Percentiles rank a stretch among this genome's conserved stretches.
Conservation (phyloP, 768 basidiomycete genomes). For the Tylopilus sp. region DNA sequence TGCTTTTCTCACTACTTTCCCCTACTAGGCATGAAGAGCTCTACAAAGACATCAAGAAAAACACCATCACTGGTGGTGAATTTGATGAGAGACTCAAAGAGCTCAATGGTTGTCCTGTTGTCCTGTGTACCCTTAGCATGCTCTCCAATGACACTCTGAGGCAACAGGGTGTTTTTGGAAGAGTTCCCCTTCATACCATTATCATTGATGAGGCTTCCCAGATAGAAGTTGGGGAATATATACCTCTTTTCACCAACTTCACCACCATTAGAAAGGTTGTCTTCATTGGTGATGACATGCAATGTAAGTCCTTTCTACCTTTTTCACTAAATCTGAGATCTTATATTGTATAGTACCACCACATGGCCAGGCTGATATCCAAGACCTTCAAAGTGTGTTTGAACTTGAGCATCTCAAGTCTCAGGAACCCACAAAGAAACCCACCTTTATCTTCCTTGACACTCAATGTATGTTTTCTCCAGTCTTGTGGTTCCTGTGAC, state of each 20-base stretch:
- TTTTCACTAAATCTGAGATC: constrained; percentile 29
- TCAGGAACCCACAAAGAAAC: constrained; percentile 21
- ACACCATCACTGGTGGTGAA: constrained; percentile 51
- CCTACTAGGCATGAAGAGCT: constrained; percentile 77
- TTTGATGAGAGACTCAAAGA: constrained; percentile 30
- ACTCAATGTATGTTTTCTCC: constrained; percentile 60
- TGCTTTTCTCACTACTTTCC: background rate
- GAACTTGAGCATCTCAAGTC: constrained; percentile 59
- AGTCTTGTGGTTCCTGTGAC: background rate
- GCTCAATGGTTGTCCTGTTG: constrained; percentile 46
- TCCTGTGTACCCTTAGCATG: constrained; percentile 79
- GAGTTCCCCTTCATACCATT: constrained; percentile 43
- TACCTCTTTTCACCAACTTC: constrained; percentile 34
- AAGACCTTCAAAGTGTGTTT: constrained; percentile 71
- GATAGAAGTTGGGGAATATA: constrained; percentile 56
- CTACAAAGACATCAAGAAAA: constrained; percentile 45
- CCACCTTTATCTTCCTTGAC: constrained; percentile 52
- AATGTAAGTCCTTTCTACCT: constrained; percentile 41
- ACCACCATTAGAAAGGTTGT: constrained; percentile 46
- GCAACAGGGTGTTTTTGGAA: constrained; percentile 19
- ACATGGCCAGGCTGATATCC: constrained; percentile 66
- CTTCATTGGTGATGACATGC: constrained; percentile 67
- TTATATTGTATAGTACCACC: constrained; percentile 61
- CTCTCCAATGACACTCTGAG: constrained; percentile 42
- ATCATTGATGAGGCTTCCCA: constrained; percentile 68